Base-by-base conservation (phyloP, 352 stramenopile species). In the Phytophthora aleatoria region DNA sequence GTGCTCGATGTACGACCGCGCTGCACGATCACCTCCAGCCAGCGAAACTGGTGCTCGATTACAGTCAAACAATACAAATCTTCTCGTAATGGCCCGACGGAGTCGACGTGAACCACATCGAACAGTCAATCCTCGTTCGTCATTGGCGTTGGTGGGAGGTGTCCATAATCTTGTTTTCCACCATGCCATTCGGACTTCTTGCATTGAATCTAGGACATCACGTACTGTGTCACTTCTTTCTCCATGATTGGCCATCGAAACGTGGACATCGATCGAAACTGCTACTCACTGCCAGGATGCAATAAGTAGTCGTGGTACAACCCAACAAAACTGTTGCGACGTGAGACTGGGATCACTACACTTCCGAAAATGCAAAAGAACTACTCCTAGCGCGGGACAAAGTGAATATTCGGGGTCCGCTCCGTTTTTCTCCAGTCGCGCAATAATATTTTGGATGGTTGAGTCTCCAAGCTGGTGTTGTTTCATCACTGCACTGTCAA, bases 241-340 rank as follows among this genome's bases (percentile, higher is more conserved):
- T 67, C 44, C 59, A 62, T 62, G 3, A 24, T 12, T 10, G 60
- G 51, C 51, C 60, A 67, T 44, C 51, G 61, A 13, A 52, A 67
- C 3, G 47, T 35, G 1, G 33, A 31, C 49, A 56, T 56, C 10
- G 49, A 45, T 4, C 20, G 16, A 33, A 39, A 61, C 11, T 69
- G 48, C 3, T 55, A 50, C 31, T 63, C 39, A 8, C 5, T 9
- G 13, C 52, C 61, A 5, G 53, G 47, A 48, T 69, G 61, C 13
- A 47, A 15, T 3, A 69, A 30, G 24, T 63, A 50, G 1, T 43
- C 36, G n/a, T 69, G 61, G 24, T 63, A 63, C 5, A 43, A 2
- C 38, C 6, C 38, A 39, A 44, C 26, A 0, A 67, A 1, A 35
- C 16, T 30, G 0, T 39, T 10, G 2, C 50, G 43, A 0, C 55